Conservation (phyloP, 2,329 filamentous ascomycete species). For the Monosporascus sp. region DNA sequence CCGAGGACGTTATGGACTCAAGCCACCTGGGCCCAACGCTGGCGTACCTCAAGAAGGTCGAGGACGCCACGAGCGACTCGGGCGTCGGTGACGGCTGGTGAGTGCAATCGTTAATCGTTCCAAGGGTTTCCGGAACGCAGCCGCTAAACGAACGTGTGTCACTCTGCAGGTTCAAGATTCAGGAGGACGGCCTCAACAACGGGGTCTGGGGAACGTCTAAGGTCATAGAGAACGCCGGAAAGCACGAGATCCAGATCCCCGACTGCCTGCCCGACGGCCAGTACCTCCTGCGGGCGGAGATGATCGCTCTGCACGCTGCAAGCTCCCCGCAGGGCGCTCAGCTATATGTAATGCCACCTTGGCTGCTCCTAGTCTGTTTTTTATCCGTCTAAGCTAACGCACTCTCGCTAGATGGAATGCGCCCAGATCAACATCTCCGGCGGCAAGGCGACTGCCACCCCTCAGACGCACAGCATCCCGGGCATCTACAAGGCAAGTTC, state of each 20-base stretch:
- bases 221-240: conserved; percentile 41
- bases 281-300: conserved; percentile 53
- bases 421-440: conserved; percentile 27
- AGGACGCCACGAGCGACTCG: conserved; percentile 37
- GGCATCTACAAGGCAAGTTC: conserved; percentile 29
- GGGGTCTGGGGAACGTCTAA: conserved; percentile 28
- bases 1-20: conserved; percentile 48
- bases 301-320: conserved; percentile 51
- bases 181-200: conserved; percentile 20
- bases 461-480: conserved; percentile 30
- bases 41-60: conserved; percentile 51
- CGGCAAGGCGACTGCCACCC: conserved; percentile 22
- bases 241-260: conserved; percentile 48
- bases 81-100: conserved; percentile 38
- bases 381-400: conserved; percentile 1
- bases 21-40: conserved; percentile 49
- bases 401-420: conserved; percentile 35
- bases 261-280: conserved; percentile 46
- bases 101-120: background rate
- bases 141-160: background rate
- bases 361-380: too few species aligned
- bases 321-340: conserved; percentile 38
- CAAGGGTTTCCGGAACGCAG: background rate
- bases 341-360: conserved; percentile 30
- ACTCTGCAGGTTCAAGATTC: conserved; percentile 28